phyloP scores from a whole-genome alignment of 129 eudicot genomes.

The Arctium lappa region DNA sequence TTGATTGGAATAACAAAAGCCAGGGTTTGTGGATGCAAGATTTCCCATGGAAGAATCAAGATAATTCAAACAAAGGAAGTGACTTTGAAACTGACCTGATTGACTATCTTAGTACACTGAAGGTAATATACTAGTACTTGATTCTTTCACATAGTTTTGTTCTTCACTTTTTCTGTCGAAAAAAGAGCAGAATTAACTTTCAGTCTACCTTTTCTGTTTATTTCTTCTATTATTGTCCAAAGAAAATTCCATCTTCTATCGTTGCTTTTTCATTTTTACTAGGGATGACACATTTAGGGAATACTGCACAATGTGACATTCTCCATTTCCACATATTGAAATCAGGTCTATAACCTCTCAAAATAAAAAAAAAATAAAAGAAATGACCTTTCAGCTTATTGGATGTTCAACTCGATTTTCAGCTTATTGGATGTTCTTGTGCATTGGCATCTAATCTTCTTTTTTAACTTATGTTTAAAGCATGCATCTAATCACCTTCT shows the following conservation, averaged over 20 bases:
- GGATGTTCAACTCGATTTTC: background rate
- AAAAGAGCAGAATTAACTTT: background rate
- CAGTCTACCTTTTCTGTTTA: background rate
- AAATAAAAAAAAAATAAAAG: background rate
- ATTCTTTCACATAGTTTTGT: background rate
- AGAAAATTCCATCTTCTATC: background rate
- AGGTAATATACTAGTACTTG: constrained; percentile 50
- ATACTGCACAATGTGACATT: background rate
- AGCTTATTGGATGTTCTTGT: background rate
- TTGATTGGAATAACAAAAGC: constrained; percentile 97
- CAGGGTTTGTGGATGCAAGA: constrained; percentile 99
- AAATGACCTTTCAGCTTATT: background rate
- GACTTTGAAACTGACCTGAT: constrained; percentile 76
- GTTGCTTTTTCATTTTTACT: background rate
- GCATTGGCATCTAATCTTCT: background rate
- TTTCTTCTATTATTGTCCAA: background rate
- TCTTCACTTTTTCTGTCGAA: background rate
- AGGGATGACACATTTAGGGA: background rate
- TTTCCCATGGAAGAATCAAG: constrained; percentile 87
- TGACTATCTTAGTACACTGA: constrained; percentile 70
- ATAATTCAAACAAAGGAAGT: constrained; percentile 44
- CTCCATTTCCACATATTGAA: background rate
- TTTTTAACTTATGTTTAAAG: background rate
- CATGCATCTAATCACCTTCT: background rate
- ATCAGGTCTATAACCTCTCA: background rate